These are phyloP conservation scores for Sechiopsis laciniata DNA, from an alignment of 306 rosid species.

Conservation along the genomic window DNA sequence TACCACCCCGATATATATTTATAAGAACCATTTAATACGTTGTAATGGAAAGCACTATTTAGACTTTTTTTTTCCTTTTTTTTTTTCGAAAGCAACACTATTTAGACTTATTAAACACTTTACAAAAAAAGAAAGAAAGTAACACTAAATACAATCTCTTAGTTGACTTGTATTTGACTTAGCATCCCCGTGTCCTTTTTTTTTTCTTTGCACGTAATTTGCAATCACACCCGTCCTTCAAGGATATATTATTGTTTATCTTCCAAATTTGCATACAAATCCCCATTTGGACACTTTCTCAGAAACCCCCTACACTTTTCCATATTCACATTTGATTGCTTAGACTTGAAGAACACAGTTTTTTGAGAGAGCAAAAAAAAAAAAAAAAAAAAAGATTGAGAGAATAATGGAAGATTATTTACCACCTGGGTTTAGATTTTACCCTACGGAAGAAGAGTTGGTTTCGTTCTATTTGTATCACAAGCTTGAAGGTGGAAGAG, in stretches of 20 bases:
- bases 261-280: background rate
- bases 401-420: constrained; percentile 38
- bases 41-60: too few relatives aligned
- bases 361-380: background rate
- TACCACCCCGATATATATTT: too few relatives aligned
- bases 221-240: background rate
- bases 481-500: constrained; percentile 50
- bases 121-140: too few relatives aligned
- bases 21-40: too few relatives aligned
- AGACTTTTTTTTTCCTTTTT: too few relatives aligned
- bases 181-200: background rate
- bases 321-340: background rate
- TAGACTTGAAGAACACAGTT: background rate
- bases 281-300: background rate
- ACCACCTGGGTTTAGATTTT: constrained; percentile 73
- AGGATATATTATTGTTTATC: background rate
- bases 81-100: background rate
- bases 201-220: constrained; percentile 9
- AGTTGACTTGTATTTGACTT: background rate
- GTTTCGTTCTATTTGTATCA: constrained; percentile 53
- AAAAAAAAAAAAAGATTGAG: background rate
- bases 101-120: background rate
- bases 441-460: constrained; percentile 80
- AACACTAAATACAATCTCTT: background rate
- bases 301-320: background rate